Conservation (phyloP, 192 early-diverging fungal genomes). For the Ramicandelaber brevisporus region DNA sequence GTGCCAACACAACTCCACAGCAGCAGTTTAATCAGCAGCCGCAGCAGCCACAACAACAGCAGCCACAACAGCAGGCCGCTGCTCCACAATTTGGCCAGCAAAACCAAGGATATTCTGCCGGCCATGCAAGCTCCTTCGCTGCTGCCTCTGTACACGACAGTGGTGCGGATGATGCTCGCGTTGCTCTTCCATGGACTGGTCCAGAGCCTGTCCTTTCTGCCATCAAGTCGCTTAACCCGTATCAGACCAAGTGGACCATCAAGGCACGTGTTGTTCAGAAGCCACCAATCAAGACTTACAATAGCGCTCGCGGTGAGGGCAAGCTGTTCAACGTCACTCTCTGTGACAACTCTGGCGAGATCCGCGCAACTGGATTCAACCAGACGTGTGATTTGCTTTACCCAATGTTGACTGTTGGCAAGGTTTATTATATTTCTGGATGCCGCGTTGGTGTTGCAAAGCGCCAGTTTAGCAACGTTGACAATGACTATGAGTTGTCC, state of each 20-base stretch:
- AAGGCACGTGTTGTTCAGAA: constrained; percentile 72
- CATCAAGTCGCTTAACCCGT: constrained; percentile 59
- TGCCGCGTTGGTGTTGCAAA: constrained; percentile 63
- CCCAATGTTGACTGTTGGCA: constrained; percentile 47
- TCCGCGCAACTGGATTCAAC: constrained; percentile 83
- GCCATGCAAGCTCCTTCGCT: constrained; percentile 3
- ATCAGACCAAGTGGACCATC: constrained; percentile 91
- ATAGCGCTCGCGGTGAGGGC: constrained; percentile 50
- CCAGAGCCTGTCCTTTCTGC: constrained; percentile 13
- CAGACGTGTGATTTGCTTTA: constrained; percentile 57
- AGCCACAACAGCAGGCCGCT: constrained; percentile 12
- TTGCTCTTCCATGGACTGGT: not conserved
- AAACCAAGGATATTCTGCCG: constrained; percentile 5
- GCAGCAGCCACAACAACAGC: constrained; percentile 10
- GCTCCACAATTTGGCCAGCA: too few relatives aligned
- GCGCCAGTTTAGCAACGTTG: constrained; percentile 48
- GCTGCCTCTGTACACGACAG: constrained; percentile 13
- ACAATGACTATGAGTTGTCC: constrained; percentile 82
- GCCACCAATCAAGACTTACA: constrained; percentile 54
- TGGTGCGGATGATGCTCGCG: constrained; percentile 5
- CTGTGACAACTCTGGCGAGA: constrained; percentile 74
- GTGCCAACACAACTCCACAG: constrained; percentile 1
- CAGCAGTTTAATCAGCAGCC: constrained; percentile 4
- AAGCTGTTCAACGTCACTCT: constrained; percentile 73
- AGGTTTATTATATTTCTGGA: constrained; percentile 64